phyloP scores from a whole-genome alignment of 2,329 filamentous ascomycete species.

The Ascochyta clinopodiicola region DNA sequence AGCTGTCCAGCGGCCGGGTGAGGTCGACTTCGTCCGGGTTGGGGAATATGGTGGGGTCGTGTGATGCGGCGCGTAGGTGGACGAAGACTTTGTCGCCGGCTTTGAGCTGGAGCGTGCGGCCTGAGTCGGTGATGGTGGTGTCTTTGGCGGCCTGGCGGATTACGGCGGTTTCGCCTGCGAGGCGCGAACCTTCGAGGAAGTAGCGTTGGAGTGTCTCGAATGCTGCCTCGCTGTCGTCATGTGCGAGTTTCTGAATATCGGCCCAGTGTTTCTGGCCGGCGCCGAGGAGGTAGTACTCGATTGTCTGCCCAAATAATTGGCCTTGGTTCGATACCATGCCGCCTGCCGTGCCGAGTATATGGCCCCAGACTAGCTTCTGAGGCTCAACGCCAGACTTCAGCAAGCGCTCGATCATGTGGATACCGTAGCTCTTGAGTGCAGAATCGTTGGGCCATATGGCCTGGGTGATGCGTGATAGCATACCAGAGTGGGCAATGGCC shows the following conservation, averaged over 20 bases:
- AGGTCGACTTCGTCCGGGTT: conserved; percentile 51
- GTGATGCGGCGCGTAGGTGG: conserved; percentile 52
- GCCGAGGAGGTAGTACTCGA: conserved; percentile 63
- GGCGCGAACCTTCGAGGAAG: conserved; percentile 53
- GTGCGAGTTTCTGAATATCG: conserved; percentile 56
- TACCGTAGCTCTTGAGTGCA: conserved; percentile 59
- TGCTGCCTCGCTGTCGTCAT: conserved; percentile 50
- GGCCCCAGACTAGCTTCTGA: conserved; percentile 62
- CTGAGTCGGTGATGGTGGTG: conserved; percentile 43
- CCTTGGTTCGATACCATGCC: conserved; percentile 63
- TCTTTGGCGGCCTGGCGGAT: conserved; percentile 46
- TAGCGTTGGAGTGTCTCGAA: conserved; percentile 60
- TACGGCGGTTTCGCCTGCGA: conserved; percentile 54
- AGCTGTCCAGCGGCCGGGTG: conserved; percentile 49
- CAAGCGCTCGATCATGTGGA: conserved; percentile 62
- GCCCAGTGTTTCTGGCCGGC: conserved; percentile 57
- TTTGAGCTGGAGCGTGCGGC: conserved; percentile 41
- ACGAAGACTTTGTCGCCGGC: conserved; percentile 51
- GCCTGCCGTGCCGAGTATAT: conserved; percentile 64
- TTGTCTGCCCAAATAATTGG: conserved; percentile 63
- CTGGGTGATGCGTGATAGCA: conserved; percentile 52
- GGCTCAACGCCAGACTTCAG: conserved; percentile 55
- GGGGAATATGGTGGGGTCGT: conserved; percentile 51
- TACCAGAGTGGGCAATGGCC: conserved; percentile 51
- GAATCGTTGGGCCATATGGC: conserved; percentile 49